Conservation (phyloP, 306 rosid genomes). For the Ochetophila trinervis region DNA sequence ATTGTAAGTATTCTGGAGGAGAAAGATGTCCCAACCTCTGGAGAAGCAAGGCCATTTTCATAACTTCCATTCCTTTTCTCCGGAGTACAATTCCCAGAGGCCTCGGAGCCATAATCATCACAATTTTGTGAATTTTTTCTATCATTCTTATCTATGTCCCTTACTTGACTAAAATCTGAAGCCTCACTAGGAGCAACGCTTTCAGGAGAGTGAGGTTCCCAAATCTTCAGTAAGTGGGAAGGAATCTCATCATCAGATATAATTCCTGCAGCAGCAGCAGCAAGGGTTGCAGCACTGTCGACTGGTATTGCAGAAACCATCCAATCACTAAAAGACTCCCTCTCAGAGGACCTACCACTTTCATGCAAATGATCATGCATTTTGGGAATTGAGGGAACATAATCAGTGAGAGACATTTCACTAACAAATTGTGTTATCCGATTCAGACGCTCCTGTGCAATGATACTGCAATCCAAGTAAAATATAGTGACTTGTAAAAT, state of each 20-base stretch:
- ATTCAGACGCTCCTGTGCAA: slow-evolving; percentile 94
- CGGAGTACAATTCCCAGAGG: slow-evolving; percentile 36
- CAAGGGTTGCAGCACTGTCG: slow-evolving; percentile 54
- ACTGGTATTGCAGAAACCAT: slow-evolving; percentile 82
- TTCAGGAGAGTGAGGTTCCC: slow-evolving; percentile 66
- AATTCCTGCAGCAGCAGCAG: slow-evolving; percentile 87
- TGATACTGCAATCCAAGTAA: slow-evolving; percentile 68
- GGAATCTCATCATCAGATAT: slow-evolving; percentile 53
- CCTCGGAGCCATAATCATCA: slow-evolving; percentile 47
- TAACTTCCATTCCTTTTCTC: slow-evolving; percentile 49
- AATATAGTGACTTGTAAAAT: slow-evolving; percentile 28
- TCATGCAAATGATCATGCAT: slow-evolving; percentile 45
- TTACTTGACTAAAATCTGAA: slow-evolving; percentile 55
- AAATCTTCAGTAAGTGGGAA: slow-evolving; percentile 42
- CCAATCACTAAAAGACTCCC: slow-evolving; percentile 54
- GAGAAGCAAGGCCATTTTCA: slow-evolving; percentile 51
- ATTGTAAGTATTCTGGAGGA: slow-evolving; percentile 36
- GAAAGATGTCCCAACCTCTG: slow-evolving; percentile 40
- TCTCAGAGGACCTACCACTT: slow-evolving; percentile 40
- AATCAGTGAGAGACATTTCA: slow-evolving; percentile 50
- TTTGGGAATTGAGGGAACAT: slow-evolving; percentile 43
- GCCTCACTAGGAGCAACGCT: slow-evolving; percentile 59
- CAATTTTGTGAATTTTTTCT: slow-evolving; percentile 40
- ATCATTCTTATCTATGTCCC: slow-evolving; percentile 53
- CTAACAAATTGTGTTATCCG: slow-evolving; percentile 73